Percentiles rank a stretch among this genome's conserved stretches.
phyloP scores from a whole-genome alignment of 768 basidiomycete genomes.

The Rhodocollybia butyracea region DNA sequence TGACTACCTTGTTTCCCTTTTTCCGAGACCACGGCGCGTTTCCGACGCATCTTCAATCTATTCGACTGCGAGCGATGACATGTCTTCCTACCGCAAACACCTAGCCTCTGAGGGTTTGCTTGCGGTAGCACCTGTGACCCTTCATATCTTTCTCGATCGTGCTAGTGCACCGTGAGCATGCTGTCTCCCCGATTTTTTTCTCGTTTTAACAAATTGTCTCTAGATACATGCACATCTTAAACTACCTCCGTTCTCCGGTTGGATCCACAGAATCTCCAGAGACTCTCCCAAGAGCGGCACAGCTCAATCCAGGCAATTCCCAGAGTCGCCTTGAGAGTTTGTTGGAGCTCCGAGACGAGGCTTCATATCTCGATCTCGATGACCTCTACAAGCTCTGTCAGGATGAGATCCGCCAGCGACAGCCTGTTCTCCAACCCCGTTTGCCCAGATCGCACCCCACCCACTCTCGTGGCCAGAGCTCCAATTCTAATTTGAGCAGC shows the following conservation, averaged over 20 bases:
- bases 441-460: neutral
- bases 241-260: constrained; percentile 63
- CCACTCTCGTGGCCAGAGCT: constrained; percentile 34
- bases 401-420: constrained; percentile 59
- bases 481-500: constrained; percentile 20
- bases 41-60: constrained; percentile 54
- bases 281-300: constrained; percentile 57
- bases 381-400: constrained; percentile 63
- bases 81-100: constrained; percentile 60
- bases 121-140: constrained; percentile 36
- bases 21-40: constrained; percentile 30
- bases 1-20: constrained; percentile 47
- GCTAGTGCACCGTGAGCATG: constrained; percentile 76
- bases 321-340: constrained; percentile 58
- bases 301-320: constrained; percentile 37
- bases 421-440: constrained; percentile 14
- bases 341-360: constrained; percentile 77
- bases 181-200: neutral
- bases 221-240: constrained; percentile 70
- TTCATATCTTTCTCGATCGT: constrained; percentile 79
- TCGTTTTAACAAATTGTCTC: constrained; percentile 2
- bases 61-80: constrained; percentile 48
- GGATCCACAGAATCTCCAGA: constrained; percentile 44
- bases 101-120: constrained; percentile 58
- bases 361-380: constrained; percentile 67